Conservation (phyloP, 192 early-diverging fungal genomes). For the Coemansia sp. region DNA sequence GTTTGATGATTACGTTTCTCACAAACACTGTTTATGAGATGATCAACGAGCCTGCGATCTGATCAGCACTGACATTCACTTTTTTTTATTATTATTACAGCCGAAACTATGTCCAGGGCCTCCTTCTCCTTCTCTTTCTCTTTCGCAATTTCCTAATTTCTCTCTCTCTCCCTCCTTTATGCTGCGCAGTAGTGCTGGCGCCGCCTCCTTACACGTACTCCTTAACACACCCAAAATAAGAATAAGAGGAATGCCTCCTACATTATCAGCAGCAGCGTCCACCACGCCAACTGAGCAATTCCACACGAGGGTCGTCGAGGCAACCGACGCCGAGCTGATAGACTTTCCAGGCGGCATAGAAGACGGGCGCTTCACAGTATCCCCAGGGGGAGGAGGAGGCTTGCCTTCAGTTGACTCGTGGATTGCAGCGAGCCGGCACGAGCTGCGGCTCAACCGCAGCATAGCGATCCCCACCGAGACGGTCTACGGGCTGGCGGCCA, state of each 20-base stretch:
- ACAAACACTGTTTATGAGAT: background rate
- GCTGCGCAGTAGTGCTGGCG: background rate
- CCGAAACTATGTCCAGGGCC: too few relatives aligned
- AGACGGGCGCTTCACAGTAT: constrained; percentile 22
- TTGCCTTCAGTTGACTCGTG: constrained; percentile 17
- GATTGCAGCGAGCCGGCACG: constrained; percentile 57
- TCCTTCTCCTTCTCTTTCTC: background rate
- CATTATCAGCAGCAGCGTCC: background rate
- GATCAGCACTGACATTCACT: background rate
- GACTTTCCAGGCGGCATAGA: constrained; percentile 25
- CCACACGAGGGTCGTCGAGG: constrained; percentile 17
- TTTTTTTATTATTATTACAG: background rate
- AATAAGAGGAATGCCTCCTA: too few relatives aligned
- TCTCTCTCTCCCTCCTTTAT: background rate
- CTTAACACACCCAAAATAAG: too few relatives aligned
- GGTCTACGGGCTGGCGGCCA: constrained; percentile 95
- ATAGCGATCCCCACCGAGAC: constrained; percentile 98
- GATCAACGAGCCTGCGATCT: too few relatives aligned
- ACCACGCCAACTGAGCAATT: constrained; percentile 1
- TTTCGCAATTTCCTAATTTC: background rate
- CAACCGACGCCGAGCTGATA: constrained; percentile 10
- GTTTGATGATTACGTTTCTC: background rate
- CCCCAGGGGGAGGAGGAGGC: too few relatives aligned
- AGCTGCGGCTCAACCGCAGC: constrained; percentile 62
- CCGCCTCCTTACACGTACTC: constrained; percentile 5